phyloP scores from a whole-genome alignment of 2,329 filamentous ascomycete genomes.

The Camptophora hylomeconis region DNA sequence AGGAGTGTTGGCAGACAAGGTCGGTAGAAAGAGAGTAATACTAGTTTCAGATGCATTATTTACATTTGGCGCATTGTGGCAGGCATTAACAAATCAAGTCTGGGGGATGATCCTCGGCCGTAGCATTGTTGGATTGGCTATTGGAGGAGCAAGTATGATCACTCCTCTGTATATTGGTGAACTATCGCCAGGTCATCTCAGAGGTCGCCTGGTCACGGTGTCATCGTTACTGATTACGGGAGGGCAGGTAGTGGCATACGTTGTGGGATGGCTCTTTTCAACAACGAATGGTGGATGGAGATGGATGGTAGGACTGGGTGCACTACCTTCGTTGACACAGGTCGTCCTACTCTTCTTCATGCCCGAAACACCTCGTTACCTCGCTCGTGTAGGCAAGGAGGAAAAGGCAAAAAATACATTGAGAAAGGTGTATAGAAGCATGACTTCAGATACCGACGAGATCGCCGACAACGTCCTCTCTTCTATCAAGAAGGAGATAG shows the following conservation, averaged over 20 bases:
- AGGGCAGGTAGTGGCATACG: slow-evolving; percentile 79
- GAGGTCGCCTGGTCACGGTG: slow-evolving; percentile 71
- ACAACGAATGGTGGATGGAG: slow-evolving; percentile 59
- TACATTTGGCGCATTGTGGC: slow-evolving; percentile 30
- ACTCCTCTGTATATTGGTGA: slow-evolving; percentile 83
- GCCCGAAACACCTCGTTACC: slow-evolving; percentile 82
- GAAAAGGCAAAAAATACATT: slow-evolving; percentile 54
- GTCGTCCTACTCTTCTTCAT: slow-evolving; percentile 54
- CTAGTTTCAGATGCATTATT: slow-evolving; percentile 34
- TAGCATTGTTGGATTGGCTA: slow-evolving; percentile 34
- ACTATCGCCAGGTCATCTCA: slow-evolving; percentile 59
- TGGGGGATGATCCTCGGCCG: slow-evolving; percentile 33
- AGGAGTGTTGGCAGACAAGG: slow-evolving; percentile 37
- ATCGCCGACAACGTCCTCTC: slow-evolving; percentile 49
- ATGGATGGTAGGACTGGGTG: slow-evolving; percentile 83
- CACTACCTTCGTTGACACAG: slow-evolving; percentile 62
- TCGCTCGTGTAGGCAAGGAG: slow-evolving; percentile 55
- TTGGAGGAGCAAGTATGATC: slow-evolving; percentile 52
- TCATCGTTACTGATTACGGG: slow-evolving; percentile 73
- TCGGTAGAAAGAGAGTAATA: slow-evolving; percentile 36
- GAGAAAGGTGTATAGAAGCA: slow-evolving; percentile 45
- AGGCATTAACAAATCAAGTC: slow-evolving; percentile 28
- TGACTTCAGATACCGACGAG: slow-evolving; percentile 24
- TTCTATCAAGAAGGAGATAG: slow-evolving; percentile 60
- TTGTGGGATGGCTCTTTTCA: slow-evolving; percentile 64